These are phyloP conservation scores for Jamesozyma piceae DNA, from an alignment of 805 yeast genomes.

Conservation along the genomic window DNA sequence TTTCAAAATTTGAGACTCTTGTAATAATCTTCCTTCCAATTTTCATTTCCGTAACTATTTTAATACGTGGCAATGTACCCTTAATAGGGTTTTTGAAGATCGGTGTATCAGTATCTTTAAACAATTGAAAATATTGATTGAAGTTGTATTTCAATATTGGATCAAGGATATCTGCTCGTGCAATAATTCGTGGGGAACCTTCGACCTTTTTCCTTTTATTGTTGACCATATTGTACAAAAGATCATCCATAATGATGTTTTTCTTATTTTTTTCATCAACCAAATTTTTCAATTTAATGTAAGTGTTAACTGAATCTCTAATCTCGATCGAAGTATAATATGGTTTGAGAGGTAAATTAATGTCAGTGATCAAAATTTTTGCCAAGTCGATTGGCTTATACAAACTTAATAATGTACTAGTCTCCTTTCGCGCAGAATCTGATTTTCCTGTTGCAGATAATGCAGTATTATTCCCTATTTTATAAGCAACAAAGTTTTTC, in stretches of 20 bases:
- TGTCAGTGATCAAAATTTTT: slow-evolving; percentile 38
- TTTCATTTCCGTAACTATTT: slow-evolving; percentile 61
- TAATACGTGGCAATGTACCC: slow-evolving; percentile 62
- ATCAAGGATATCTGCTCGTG: slow-evolving; percentile 38
- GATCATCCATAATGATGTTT: slow-evolving; percentile 46
- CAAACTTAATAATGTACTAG: slow-evolving; percentile 30
- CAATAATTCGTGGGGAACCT: slow-evolving; percentile 27
- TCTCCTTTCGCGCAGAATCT: slow-evolving; percentile 17
- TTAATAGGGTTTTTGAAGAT: slow-evolving; percentile 40
- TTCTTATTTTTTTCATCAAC: slow-evolving; percentile 45
- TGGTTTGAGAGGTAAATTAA: slow-evolving; percentile 31
- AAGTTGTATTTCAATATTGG: slow-evolving; percentile 37
- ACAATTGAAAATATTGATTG: slow-evolving; percentile 42
- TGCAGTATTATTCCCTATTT: slow-evolving; percentile 22
- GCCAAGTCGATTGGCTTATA: slow-evolving; percentile 51
- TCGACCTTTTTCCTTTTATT: slow-evolving; percentile 16
- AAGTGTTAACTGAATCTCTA: slow-evolving; percentile 42
- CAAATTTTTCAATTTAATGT: slow-evolving; percentile 45
- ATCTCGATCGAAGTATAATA: slow-evolving; percentile 48
- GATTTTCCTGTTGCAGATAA: slow-evolving; percentile 3
- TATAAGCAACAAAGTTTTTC: slow-evolving; percentile 58
- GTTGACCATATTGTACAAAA: slow-evolving; percentile 34
- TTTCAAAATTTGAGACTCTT: slow-evolving; percentile 57
- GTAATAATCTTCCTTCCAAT: slow-evolving; percentile 80
- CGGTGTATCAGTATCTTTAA: slow-evolving; percentile 31